phyloP scores from a whole-genome alignment of 371 early-diverging fungal genomes.

The Modicella reniformis region DNA sequence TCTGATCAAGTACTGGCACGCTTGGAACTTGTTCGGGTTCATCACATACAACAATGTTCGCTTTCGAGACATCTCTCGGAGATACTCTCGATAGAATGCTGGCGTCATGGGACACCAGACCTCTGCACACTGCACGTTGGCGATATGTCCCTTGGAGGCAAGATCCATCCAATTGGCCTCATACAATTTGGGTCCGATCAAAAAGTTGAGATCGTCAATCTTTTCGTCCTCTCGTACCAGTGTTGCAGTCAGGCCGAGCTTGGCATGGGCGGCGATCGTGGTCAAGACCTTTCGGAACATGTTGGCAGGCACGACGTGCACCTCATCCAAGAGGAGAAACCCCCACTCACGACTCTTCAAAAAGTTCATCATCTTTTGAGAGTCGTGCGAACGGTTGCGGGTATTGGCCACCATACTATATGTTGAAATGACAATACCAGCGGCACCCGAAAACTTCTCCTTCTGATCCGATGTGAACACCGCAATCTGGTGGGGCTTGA shows the following conservation, averaged over 20 bases:
- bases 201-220: conserved; percentile 98
- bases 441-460: conserved; percentile 87
- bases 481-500: conserved; percentile 92
- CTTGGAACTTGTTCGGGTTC: conserved; percentile 99
- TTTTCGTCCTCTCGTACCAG: conserved; percentile 99
- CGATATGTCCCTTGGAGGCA: conserved; percentile 97
- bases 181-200: conserved; percentile 99
- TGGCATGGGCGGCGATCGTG: conserved; percentile 95
- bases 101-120: conserved; percentile 99
- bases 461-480: conserved; percentile 97
- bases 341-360: conserved; percentile 97
- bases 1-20: conserved; percentile 96
- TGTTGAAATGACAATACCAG: conserved; percentile 97
- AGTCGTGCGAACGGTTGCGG: conserved; percentile 95
- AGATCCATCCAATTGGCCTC: conserved; percentile 99
- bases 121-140: conserved; percentile 98
- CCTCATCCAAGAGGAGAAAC: conserved; percentile 97
- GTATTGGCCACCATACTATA: conserved; percentile 98
- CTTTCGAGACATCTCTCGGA: conserved; percentile 80
- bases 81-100: conserved; percentile 97
- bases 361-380: conserved; percentile 97
- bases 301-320: conserved; percentile 99
- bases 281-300: conserved; percentile 98
- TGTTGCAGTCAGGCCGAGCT: conserved; percentile 99
- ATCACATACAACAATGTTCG: conserved; percentile 92